These are phyloP conservation scores for Alternaria ethzedia DNA, from an alignment of 2,329 filamentous ascomycete genomes.

Conservation along the genomic window DNA sequence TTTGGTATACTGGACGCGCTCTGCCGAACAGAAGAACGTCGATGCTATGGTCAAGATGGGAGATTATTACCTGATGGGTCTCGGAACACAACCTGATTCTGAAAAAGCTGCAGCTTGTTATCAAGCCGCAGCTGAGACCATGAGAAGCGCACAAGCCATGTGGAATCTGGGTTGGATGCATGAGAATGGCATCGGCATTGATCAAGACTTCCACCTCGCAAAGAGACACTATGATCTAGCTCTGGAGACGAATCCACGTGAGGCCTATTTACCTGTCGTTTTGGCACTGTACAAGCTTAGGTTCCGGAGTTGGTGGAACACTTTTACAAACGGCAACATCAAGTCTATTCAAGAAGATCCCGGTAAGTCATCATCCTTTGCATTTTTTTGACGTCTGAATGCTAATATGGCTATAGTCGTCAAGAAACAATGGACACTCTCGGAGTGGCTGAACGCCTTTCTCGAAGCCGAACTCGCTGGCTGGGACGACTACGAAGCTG, in stretches of 20 bases:
- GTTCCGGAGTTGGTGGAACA: slow-evolving; percentile 91
- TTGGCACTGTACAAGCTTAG: slow-evolving; percentile 86
- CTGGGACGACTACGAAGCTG: slow-evolving; percentile 63
- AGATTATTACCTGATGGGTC: slow-evolving; percentile 89
- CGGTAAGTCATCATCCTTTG: slow-evolving; percentile 59
- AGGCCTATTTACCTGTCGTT: slow-evolving; percentile 92
- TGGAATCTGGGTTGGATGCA: slow-evolving; percentile 99
- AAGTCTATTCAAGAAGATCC: slow-evolving; percentile 92
- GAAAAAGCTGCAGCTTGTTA: slow-evolving; percentile 95
- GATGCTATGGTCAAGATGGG: slow-evolving; percentile 98
- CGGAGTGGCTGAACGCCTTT: slow-evolving; percentile 88
- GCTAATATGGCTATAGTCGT: slow-evolving; percentile 57
- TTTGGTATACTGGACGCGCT: slow-evolving; percentile 93
- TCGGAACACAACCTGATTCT: slow-evolving; percentile 71
- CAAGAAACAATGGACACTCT: slow-evolving; percentile 76
- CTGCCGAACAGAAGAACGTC: slow-evolving; percentile 89
- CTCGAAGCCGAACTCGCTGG: slow-evolving; percentile 65
- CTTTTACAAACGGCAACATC: slow-evolving; percentile 84
- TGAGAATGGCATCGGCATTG: slow-evolving; percentile 90
- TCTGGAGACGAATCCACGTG: slow-evolving; percentile 80
- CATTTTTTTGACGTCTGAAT: not conserved
- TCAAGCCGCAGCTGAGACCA: slow-evolving; percentile 85
- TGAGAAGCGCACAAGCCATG: slow-evolving; percentile 90
- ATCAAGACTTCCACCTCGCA: slow-evolving; percentile 95
- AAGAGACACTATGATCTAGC: slow-evolving; percentile 96